Base-by-base conservation (phyloP, 2,329 filamentous ascomycete genomes). In the Uncinocarpus reesii region DNA sequence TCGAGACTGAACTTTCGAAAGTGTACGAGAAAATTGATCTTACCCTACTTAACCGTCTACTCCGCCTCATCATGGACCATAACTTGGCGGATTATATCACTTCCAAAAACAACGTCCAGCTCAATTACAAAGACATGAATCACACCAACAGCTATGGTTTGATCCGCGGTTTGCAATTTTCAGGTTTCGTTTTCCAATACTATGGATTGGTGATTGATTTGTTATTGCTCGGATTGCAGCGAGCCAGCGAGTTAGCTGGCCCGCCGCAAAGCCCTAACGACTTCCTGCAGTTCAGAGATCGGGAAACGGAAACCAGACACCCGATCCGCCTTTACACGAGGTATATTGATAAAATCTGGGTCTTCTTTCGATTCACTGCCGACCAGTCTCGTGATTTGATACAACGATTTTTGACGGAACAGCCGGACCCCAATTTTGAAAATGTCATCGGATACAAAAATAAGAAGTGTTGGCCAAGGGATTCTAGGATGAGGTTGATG, bases 51-150 rank as follows among this genome's bases (percentile, higher is more conserved):
- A 98, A 98, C 70, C 86, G 90, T 50, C 76, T 98, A 26, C 75
- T 98, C 42, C 80, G 92, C 41, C 71, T 98, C 56, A 95, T 98
- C 65, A 98, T 98, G 93, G 93, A 98, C 60, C 92, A 98, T 75
- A 98, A 98, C 65, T 70, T 98, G 70, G 92, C 92, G 4, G 93
- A 98, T 66, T 98, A 98, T 69, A 98, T 98, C 62, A 95, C 90
- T 1, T 88, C 90, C 31, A 98, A 98, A 78, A 98, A 98, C 74
- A 98, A 98, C 62, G 92, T 98, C 10, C 90, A 95, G 65, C 78
- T 98, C 54, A 95, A 93, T 53, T 98, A 98, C 75, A 98, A 98
- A 72, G 92, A 98, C 60, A 98, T 98, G 92, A 96, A 95, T 62
- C 92, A 98, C 62, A 92, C 93, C 63, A 98, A 98, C 70, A 93